Evolutionary conservation across 768 basidiomycete species (phyloP), one percentile per base, ranked within the genome.

Genomic region (Lactifluus subvellereus): DNA sequence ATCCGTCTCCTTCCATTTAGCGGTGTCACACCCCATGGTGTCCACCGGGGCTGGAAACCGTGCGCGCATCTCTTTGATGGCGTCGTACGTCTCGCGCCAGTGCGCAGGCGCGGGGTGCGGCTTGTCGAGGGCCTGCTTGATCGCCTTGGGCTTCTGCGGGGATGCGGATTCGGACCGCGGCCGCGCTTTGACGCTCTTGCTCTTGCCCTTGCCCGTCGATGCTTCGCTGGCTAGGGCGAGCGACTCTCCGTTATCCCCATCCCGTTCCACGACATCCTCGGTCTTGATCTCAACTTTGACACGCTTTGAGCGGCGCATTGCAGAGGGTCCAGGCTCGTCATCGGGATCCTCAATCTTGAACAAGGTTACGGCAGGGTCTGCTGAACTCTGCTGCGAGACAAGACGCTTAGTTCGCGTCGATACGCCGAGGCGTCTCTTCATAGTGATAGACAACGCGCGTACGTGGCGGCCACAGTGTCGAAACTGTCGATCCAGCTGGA

Each of bases 21-120:
- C 87, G 60, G 80, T 80, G 54, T 89, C 84, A 68, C 92, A 92
- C 1, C 93, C 92, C 91, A 94, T 91, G 0, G 87, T 90, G 70
- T 98, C 96, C 1, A 97, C 96, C 0, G 96, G 94, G 0, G 95
- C 94, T 0, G 82, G 76, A 27, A 87, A 81, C 11, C 77, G 77
- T 20, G 84, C 75, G 20, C 91, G 81, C 91, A 94, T 94, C 55
- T 79, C 78, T 69, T 86, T 85, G 51, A 94, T 93, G 1, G 80
- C 74, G 33, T 81, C 80, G 69, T 92, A 95, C 4, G 79, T 79
- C 64, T 90, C 84, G 47, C 75, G 74, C 91, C 92, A 94, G 43
- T 74, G 71, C 35, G 73, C 71, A 8, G 91, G 92, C 1, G 83
- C 77, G 0, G 88, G 84, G 67, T 92, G 89, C 0, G 91, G 85